A percentile compares a stretch with the other conserved stretches of the same genome.
These are phyloP conservation scores for Flaveria brownii DNA, from an alignment of 129 eudicot genomes.

Conservation along the genomic window DNA sequence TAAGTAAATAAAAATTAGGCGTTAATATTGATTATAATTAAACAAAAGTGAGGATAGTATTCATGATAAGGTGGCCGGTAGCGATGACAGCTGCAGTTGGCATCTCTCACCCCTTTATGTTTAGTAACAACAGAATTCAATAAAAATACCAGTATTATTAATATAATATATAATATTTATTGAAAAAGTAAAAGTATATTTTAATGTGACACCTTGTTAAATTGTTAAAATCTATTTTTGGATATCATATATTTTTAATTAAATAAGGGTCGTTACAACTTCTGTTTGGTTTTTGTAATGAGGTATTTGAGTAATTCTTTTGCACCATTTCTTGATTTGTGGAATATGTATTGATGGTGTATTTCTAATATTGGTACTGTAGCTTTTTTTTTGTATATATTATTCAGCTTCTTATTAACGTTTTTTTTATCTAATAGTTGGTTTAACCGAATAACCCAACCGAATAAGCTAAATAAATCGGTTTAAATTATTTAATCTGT, in stretches of 20 bases:
- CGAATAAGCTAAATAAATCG: too few species aligned
- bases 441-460: too few species aligned
- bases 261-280: not conserved
- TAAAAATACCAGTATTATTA: not conserved
- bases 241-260: not conserved
- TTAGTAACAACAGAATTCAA: not conserved
- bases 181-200: not conserved
- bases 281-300: not conserved
- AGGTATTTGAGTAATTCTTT: not conserved
- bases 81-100: slow-evolving; percentile 31
- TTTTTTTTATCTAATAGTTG: too few species aligned
- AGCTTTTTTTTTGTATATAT: too few species aligned
- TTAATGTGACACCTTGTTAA: not conserved
- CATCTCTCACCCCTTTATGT: slow-evolving; percentile 29
- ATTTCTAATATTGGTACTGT: too few species aligned
- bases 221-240: not conserved
- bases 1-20: slow-evolving; percentile 21
- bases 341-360: too few species aligned
- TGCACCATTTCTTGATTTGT: too few species aligned
- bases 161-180: not conserved
- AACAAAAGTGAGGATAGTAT: slow-evolving; percentile 30
- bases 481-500: too few species aligned
- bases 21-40: slow-evolving; percentile 25
- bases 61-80: slow-evolving; percentile 33
- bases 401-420: too few species aligned